Conservation (phyloP, 139 green algal species). For the Chlamydomonas sphaeroides region DNA sequence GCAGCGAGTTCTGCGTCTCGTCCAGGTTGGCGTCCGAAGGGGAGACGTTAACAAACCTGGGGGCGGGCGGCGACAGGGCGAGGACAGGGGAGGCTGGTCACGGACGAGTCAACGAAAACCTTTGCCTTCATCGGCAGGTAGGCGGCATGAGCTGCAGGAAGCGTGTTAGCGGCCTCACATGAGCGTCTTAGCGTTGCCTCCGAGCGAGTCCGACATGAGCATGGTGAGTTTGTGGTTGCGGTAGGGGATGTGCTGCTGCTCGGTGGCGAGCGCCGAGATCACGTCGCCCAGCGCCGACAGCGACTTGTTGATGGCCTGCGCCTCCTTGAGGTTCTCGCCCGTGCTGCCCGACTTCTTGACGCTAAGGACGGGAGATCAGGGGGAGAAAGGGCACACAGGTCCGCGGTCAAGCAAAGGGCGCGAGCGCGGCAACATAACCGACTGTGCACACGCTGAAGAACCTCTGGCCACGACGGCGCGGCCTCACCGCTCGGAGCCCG, state of each 20-base stretch:
- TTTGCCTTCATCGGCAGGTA: no score
- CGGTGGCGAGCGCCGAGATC: slow-evolving; percentile 91
- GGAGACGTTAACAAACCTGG: slow-evolving; percentile 71
- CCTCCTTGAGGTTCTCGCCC: slow-evolving; percentile 97
- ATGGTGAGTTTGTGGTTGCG: slow-evolving; percentile 99
- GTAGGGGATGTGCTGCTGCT: slow-evolving; percentile 93
- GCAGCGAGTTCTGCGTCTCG: slow-evolving; percentile 88
- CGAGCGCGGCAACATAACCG: no score
- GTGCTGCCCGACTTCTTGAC: slow-evolving; percentile 93
- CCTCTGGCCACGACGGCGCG: no score
- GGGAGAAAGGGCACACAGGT: neutral
- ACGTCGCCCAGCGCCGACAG: slow-evolving; percentile 96
- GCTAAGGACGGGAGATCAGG: slow-evolving; percentile 45
- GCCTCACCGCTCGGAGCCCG: slow-evolving; percentile 88
- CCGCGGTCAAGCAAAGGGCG: no score
- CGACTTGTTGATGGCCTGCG: slow-evolving; percentile 99
- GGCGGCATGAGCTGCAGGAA: no score
- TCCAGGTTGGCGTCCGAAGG: slow-evolving; percentile 92
- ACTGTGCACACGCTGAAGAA: no score
- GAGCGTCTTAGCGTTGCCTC: slow-evolving; percentile 84
- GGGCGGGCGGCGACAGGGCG: neutral
- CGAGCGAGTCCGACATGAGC: slow-evolving; percentile 89
- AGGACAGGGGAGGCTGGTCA: no score
- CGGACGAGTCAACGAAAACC: no score
- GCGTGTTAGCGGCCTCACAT: no score